Conservation (phyloP, 495 filamentous ascomycete species). For the Apiosordaria backusii region DNA sequence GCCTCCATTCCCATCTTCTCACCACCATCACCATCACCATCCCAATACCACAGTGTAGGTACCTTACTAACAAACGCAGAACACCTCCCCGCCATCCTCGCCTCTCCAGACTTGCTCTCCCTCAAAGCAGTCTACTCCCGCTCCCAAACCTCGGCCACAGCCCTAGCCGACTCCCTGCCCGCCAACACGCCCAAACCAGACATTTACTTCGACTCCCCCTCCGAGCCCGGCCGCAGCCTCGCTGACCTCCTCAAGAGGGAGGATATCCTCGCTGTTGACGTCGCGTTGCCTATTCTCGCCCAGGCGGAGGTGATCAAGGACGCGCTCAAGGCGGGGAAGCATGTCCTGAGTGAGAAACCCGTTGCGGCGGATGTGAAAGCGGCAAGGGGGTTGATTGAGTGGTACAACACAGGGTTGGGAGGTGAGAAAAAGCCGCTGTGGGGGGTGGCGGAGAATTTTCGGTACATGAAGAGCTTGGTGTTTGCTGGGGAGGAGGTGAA, state of each 20-base stretch:
- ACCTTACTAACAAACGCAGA: conserved; percentile 21
- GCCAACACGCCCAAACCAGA: conserved; percentile 34
- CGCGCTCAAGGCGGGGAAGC: conserved; percentile 66
- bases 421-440: conserved; percentile 45
- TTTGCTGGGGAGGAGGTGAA: conserved; percentile 54
- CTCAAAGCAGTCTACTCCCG: conserved; percentile 64
- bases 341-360: conserved; percentile 79
- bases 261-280: conserved; percentile 67
- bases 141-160: conserved; percentile 44
- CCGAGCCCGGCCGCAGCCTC: conserved; percentile 45
- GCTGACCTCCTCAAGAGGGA: conserved; percentile 57
- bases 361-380: conserved; percentile 61
- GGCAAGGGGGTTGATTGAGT: conserved; percentile 58
- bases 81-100: conserved; percentile 51
- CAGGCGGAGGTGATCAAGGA: conserved; percentile 56
- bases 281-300: conserved; percentile 62
- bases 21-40: background rate
- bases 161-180: conserved; percentile 32
- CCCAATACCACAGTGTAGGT: conserved; percentile 12
- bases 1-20: conserved; percentile 6
- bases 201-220: conserved; percentile 55
- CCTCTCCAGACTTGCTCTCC: conserved; percentile 31
- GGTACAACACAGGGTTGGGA: conserved; percentile 50
- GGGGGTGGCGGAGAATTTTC: conserved; percentile 73
- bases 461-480: conserved; percentile 57